Evolutionary conservation across 192 early-diverging fungal species (phyloP).

Genomic region (Umbelopsis sp.): DNA sequence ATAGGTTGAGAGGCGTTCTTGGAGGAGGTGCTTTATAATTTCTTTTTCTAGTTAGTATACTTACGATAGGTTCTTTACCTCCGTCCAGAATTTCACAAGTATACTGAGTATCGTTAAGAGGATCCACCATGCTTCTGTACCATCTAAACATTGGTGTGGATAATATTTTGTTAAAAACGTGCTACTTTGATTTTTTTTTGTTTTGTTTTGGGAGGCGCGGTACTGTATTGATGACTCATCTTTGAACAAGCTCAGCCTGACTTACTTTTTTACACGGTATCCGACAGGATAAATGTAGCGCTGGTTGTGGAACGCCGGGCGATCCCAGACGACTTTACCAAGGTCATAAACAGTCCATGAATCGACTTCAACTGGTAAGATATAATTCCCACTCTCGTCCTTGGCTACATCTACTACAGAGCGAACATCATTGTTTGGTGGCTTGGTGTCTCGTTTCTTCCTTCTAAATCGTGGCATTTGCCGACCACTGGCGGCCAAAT

Average conservation of each 20-base stretch:
- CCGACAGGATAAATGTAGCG: conserved; percentile 94
- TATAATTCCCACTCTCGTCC: conserved; percentile 67
- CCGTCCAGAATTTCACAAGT: conserved; percentile 82
- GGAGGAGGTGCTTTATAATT: too few species aligned
- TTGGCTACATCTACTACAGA: conserved; percentile 41
- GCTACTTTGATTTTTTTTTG: too few species aligned
- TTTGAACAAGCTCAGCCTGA: not conserved
- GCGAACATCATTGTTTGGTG: conserved; percentile 39
- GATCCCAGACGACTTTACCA: conserved; percentile 75
- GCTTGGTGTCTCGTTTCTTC: conserved; percentile 41
- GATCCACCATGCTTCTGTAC: conserved; percentile 62
- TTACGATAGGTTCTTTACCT: conserved; percentile 64
- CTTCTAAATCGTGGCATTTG: conserved; percentile 24
- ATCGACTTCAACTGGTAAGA: conserved; percentile 80
- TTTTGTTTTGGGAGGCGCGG: too few species aligned
- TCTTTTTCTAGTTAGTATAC: not conserved
- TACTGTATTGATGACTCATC: not conserved
- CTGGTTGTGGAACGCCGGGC: conserved; percentile 82
- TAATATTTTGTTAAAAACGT: not conserved
- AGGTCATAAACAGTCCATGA: conserved; percentile 71
- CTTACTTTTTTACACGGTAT: conserved; percentile 66
- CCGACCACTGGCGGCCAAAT: not conserved
- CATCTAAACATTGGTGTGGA: conserved; percentile 31
- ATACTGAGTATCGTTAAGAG: conserved; percentile 57
- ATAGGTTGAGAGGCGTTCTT: not conserved